Percentiles rank a stretch among this genome's conserved stretches.
These are phyloP conservation scores for Scheffersomyces stambukii DNA, from an alignment of 1,139 yeast species.

Conservation along the genomic window DNA sequence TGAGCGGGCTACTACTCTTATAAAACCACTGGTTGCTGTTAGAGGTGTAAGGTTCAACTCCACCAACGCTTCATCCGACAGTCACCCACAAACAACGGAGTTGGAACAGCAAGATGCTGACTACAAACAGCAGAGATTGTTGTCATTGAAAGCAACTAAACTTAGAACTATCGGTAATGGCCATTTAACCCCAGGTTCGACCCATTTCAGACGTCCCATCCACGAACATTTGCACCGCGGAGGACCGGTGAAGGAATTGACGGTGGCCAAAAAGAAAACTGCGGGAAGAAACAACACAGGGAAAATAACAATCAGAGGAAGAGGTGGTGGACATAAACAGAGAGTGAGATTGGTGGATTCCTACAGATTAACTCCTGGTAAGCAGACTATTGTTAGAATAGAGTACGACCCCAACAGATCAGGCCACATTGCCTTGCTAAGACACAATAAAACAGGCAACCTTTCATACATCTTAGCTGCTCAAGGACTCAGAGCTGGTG, in stretches of 20 bases:
- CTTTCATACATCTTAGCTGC: conserved; percentile 83
- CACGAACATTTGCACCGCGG: conserved; percentile 88
- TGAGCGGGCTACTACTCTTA: too few relatives aligned
- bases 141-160: conserved; percentile 64
- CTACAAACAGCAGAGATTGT: conserved; percentile 67
- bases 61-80: conserved; percentile 31
- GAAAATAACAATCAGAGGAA: conserved; percentile 83
- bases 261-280: conserved; percentile 65
- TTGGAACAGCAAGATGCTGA: conserved; percentile 76
- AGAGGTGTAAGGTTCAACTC: neutral
- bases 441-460: conserved; percentile 58
- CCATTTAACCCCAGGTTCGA: conserved; percentile 74
- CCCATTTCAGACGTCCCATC: conserved; percentile 86
- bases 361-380: conserved; percentile 62
- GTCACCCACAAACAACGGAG: too few relatives aligned
- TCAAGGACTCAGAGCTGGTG: conserved; percentile 92
- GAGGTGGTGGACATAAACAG: conserved; percentile 96
- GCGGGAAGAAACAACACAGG: conserved; percentile 94
- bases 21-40: too few relatives aligned
- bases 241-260: conserved; percentile 70
- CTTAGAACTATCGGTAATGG: conserved; percentile 74
- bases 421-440: conserved; percentile 85
- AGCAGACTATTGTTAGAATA: conserved; percentile 76
- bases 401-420: conserved; percentile 97
- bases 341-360: conserved; percentile 83